Evolutionary conservation across 306 rosid species (phyloP).

Genomic region (Mimosa bimucronata): DNA sequence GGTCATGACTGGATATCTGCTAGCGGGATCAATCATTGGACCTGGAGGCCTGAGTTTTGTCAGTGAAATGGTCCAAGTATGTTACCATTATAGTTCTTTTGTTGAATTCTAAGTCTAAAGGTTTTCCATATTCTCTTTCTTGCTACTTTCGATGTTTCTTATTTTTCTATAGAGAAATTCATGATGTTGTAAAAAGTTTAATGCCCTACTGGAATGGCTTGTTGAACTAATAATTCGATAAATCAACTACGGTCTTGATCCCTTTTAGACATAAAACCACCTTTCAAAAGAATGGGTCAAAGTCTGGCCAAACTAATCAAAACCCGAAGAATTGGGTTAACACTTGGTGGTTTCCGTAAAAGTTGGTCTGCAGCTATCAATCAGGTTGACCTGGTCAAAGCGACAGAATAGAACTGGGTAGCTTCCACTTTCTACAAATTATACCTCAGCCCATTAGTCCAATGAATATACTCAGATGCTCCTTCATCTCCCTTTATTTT

Average conservation of each 20-base stretch:
- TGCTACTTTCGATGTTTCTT: slow-evolving; percentile 9
- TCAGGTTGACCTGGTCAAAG: background rate
- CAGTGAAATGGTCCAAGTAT: slow-evolving; percentile 97
- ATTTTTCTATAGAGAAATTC: slow-evolving; percentile 13
- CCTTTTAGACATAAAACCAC: background rate
- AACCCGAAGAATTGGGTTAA: background rate
- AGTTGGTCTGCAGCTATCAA: background rate
- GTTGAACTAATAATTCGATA: background rate
- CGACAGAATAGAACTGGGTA: background rate
- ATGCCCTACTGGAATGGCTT: background rate
- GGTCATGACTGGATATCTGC: slow-evolving; percentile 92
- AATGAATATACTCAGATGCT: background rate
- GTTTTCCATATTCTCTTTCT: slow-evolving; percentile 3
- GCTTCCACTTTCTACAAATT: background rate
- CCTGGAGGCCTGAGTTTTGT: slow-evolving; percentile 96
- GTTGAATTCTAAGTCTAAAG: slow-evolving; percentile 3
- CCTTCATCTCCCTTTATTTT: background rate
- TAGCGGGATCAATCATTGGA: slow-evolving; percentile 91
- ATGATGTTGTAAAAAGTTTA: background rate
- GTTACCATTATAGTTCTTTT: slow-evolving; percentile 45
- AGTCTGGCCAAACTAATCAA: background rate
- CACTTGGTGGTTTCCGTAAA: background rate
- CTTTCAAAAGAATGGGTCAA: background rate
- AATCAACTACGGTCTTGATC: background rate
- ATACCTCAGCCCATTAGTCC: background rate